Conservation (phyloP, 208 protist species). For the Leishmania braziliensis region DNA sequence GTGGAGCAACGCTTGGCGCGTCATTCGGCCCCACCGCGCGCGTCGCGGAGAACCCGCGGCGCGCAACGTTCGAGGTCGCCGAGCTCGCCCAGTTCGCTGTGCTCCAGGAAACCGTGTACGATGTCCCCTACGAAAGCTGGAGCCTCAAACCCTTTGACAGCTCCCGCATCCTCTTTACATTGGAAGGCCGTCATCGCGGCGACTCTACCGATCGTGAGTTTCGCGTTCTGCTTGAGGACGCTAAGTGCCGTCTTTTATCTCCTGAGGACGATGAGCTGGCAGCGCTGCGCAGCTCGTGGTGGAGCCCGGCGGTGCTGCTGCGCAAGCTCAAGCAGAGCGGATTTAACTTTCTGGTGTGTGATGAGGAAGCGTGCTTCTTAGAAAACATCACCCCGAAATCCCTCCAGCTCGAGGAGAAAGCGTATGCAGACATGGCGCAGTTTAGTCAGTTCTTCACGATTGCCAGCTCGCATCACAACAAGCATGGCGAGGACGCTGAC, state of each 20-base stretch:
- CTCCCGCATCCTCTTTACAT: constrained; percentile 70
- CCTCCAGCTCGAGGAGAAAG: constrained; percentile 72
- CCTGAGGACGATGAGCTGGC: constrained; percentile 83
- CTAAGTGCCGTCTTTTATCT: constrained; percentile 72
- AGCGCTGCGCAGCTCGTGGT: constrained; percentile 63
- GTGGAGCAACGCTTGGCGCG: constrained; percentile 65
- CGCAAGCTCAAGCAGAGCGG: constrained; percentile 78
- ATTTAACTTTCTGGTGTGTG: constrained; percentile 86
- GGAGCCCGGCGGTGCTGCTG: constrained; percentile 79
- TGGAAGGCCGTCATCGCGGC: constrained; percentile 77
- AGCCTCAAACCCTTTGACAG: constrained; percentile 68
- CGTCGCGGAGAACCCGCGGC: constrained; percentile 40
- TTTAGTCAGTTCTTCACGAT: constrained; percentile 83
- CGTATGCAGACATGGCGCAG: constrained; percentile 88
- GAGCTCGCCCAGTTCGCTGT: constrained; percentile 89
- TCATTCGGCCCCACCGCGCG: constrained; percentile 37
- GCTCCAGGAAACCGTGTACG: constrained; percentile 90
- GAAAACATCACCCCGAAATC: constrained; percentile 75
- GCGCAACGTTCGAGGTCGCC: constrained; percentile 65
- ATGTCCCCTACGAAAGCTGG: constrained; percentile 90
- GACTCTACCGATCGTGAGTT: constrained; percentile 90
- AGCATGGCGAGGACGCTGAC: constrained; percentile 81
- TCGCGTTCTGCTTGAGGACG: constrained; percentile 79
- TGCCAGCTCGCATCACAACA: constrained; percentile 84
- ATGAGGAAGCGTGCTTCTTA: constrained; percentile 77